Percentiles rank a stretch among this genome's conserved stretches.
Evolutionary conservation across 179 eudicot species (phyloP).

Genomic region (Drosera spatulata): DNA sequence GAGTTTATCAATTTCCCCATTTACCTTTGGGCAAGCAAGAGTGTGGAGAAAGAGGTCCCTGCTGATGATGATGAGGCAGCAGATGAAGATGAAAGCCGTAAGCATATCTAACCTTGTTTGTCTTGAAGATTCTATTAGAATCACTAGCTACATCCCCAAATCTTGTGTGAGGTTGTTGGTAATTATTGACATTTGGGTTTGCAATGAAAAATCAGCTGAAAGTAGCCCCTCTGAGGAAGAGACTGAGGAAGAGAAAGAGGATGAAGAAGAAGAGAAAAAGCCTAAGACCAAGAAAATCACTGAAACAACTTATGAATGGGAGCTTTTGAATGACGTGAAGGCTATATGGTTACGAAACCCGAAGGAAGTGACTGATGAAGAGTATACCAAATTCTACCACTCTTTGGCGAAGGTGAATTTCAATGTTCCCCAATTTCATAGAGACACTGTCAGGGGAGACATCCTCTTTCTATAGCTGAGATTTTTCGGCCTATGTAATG

Average conservation of each 20-base stretch:
- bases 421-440: background rate
- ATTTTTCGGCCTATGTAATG: too few species aligned
- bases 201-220: slow-evolving; percentile 41
- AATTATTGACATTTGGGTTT: background rate
- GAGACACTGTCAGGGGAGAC: too few species aligned
- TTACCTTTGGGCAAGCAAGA: slow-evolving; percentile 84
- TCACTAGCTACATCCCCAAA: too few species aligned
- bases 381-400: slow-evolving; percentile 81
- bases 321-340: slow-evolving; percentile 88
- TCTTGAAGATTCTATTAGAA: too few species aligned
- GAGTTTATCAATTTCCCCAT: slow-evolving; percentile 96
- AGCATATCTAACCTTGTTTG: slow-evolving; percentile 6
- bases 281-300: slow-evolving; percentile 77
- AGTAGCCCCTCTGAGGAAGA: slow-evolving; percentile 50
- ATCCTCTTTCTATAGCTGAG: too few species aligned
- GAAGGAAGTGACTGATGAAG: slow-evolving; percentile 96
- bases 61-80: slow-evolving; percentile 72
- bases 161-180: too few species aligned
- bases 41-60: slow-evolving; percentile 86
- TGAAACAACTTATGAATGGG: slow-evolving; percentile 88
- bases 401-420: slow-evolving; percentile 74
- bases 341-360: slow-evolving; percentile 95
- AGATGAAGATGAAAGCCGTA: slow-evolving; percentile 61
- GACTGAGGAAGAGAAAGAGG: slow-evolving; percentile 71
- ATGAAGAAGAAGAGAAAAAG: slow-evolving; percentile 67